phyloP scores from a whole-genome alignment of 148 eudicot genomes.

The Euryodendron excelsum region DNA sequence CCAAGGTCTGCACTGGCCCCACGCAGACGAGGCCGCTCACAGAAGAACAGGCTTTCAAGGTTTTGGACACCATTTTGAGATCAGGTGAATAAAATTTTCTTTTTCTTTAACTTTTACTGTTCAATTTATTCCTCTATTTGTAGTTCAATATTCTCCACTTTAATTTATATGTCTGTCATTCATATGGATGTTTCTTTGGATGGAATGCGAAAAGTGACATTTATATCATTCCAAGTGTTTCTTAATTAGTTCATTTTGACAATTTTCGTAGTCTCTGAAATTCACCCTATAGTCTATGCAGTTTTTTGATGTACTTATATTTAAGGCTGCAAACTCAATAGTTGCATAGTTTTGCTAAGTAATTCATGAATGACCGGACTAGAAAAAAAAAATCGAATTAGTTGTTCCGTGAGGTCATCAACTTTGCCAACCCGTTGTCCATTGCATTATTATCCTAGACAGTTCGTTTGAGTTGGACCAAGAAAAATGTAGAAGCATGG shows the following conservation, averaged over 20 bases:
- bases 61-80: slow-evolving; percentile 69
- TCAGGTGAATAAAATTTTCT: slow-evolving; percentile 44
- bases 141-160: not conserved
- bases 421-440: not conserved
- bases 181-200: not conserved
- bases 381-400: too few relatives aligned
- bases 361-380: not conserved
- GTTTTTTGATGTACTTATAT: too few relatives aligned
- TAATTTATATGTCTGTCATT: not conserved
- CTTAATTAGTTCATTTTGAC: not conserved
- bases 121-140: not conserved
- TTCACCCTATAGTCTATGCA: too few relatives aligned
- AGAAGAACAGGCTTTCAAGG: slow-evolving; percentile 73
- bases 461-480: not conserved
- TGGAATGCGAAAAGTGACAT: not conserved
- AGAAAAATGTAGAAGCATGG: not conserved
- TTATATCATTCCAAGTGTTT: not conserved
- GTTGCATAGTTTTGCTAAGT: not conserved
- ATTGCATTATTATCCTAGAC: not conserved
- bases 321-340: not conserved
- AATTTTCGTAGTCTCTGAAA: not conserved
- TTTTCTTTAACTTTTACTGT: not conserved
- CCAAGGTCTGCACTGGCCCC: slow-evolving; percentile 92
- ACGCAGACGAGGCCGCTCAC: slow-evolving; percentile 78
- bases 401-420: not conserved